phyloP scores from a whole-genome alignment of 768 basidiomycete genomes.

The Termitomyces eurrhizus region DNA sequence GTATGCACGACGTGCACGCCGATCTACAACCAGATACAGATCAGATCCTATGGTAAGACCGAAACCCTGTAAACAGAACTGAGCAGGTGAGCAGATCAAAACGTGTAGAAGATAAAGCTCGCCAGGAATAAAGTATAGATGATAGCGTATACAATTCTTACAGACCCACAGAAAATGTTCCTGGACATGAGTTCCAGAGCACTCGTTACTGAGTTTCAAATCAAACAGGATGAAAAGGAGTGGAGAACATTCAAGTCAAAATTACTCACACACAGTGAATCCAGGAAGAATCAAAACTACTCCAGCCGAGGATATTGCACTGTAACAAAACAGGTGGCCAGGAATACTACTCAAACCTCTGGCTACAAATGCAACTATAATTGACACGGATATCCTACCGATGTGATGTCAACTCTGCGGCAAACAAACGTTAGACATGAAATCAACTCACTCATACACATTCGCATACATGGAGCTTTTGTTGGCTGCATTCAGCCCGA shows the following conservation, averaged over 20 bases:
- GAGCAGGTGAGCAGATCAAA: not conserved
- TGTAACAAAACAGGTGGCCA: conserved; percentile 80
- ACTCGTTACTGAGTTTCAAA: conserved; percentile 54
- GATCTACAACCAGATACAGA: conserved; percentile 69
- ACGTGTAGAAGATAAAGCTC: conserved; percentile 14
- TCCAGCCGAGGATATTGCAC: conserved; percentile 84
- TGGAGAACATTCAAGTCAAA: not conserved
- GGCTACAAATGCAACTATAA: conserved; percentile 80
- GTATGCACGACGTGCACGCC: conserved; percentile 47
- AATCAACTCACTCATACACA: conserved; percentile 78
- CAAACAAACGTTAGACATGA: not conserved
- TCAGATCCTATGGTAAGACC: conserved; percentile 83
- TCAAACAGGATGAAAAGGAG: not conserved
- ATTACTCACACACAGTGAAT: conserved; percentile 70
- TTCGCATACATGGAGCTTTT: conserved; percentile 92
- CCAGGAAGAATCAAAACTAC: conserved; percentile 91
- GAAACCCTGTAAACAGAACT: conserved; percentile 53
- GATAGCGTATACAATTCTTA: conserved; percentile 80
- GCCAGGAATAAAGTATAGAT: conserved; percentile 84
- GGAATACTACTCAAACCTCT: conserved; percentile 74
- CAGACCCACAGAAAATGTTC: conserved; percentile 78
- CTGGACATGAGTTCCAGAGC: conserved; percentile 79
- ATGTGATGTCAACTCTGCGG: not conserved
- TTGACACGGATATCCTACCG: conserved; percentile 75
- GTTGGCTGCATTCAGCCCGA: conserved; percentile 77